Evolutionary conservation across 2,329 filamentous ascomycete genomes (phyloP).

Genomic region (Trichoderma gracile): DNA sequence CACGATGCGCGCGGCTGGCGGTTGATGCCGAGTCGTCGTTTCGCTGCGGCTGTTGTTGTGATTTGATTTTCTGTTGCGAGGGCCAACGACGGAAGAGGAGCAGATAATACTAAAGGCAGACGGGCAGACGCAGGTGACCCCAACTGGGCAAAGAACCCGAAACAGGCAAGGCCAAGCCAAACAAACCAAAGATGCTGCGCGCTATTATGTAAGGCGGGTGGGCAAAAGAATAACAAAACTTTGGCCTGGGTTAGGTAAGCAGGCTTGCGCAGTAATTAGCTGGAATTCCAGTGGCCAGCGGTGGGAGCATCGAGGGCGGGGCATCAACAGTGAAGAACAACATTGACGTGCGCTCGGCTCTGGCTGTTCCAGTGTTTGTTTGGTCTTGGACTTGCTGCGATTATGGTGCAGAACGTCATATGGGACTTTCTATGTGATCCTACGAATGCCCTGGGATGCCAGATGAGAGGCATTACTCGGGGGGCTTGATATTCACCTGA

Average conservation of each 20-base stretch:
- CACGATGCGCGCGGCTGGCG: constrained; percentile 35
- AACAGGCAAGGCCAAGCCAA: constrained; percentile 16
- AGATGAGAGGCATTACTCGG: too few species aligned
- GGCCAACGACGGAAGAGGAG: constrained; percentile 43
- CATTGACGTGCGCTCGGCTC: too few species aligned
- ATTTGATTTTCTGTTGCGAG: constrained; percentile 49
- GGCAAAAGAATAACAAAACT: constrained; percentile 27
- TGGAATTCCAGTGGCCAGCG: constrained; percentile 30
- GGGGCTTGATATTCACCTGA: too few species aligned
- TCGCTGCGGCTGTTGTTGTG: constrained; percentile 41
- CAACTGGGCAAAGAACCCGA: constrained; percentile 13
- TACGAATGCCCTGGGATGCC: too few species aligned
- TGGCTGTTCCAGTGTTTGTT: too few species aligned
- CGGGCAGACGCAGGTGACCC: constrained; percentile 25
- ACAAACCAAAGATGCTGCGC: constrained; percentile 13
- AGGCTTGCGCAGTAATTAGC: constrained; percentile 31
- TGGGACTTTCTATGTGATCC: too few species aligned
- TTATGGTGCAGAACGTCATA: too few species aligned
- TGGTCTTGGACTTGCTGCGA: background rate
- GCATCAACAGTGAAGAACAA: constrained; percentile 4
- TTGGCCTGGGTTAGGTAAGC: constrained; percentile 32
- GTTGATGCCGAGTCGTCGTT: constrained; percentile 33
- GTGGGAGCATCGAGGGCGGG: constrained; percentile 5
- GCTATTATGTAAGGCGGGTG: background rate
- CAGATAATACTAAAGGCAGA: constrained; percentile 28